Evolutionary conservation across 2,329 filamentous ascomycete genomes (phyloP).

Genomic region (Monascus ruber): DNA sequence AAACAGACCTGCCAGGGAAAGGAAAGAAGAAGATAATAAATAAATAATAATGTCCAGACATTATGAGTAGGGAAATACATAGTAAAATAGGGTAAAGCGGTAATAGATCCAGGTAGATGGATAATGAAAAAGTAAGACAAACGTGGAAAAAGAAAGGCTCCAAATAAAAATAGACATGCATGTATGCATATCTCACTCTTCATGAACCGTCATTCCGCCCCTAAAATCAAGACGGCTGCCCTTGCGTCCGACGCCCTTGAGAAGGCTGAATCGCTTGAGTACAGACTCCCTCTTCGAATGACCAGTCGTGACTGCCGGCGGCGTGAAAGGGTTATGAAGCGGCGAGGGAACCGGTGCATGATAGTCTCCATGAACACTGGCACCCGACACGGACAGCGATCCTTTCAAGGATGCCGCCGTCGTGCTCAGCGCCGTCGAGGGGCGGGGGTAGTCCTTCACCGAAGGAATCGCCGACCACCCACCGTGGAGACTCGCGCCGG

Average conservation of each 20-base stretch:
- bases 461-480: conserved; percentile 24
- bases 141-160: conserved; percentile 7
- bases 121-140: conserved; percentile 6
- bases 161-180: conserved; percentile 1
- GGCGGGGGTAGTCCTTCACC: conserved; percentile 22
- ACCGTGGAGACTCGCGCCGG: conserved; percentile 3
- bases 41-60: conserved; percentile 14
- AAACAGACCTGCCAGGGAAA: background rate
- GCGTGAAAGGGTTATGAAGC: conserved; percentile 24
- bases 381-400: background rate
- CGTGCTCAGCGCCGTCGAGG: conserved; percentile 20
- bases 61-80: conserved; percentile 3
- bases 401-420: conserved; percentile 6
- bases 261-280: conserved; percentile 65
- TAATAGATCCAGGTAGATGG: conserved; percentile 5
- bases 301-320: conserved; percentile 20
- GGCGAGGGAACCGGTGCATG: conserved; percentile 8
- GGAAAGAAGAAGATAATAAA: conserved; percentile 1
- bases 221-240: conserved; percentile 44
- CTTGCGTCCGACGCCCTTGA: conserved; percentile 61
- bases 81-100: conserved; percentile 1
- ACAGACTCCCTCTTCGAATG: conserved; percentile 46
- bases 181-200: conserved; percentile 19
- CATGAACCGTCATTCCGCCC: conserved; percentile 19
- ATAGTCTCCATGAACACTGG: background rate